Percentiles rank a stretch among this genome's conserved stretches.
Evolutionary conservation across 257 asterid species (phyloP).

Genomic region (Leptodermis oblonga): DNA sequence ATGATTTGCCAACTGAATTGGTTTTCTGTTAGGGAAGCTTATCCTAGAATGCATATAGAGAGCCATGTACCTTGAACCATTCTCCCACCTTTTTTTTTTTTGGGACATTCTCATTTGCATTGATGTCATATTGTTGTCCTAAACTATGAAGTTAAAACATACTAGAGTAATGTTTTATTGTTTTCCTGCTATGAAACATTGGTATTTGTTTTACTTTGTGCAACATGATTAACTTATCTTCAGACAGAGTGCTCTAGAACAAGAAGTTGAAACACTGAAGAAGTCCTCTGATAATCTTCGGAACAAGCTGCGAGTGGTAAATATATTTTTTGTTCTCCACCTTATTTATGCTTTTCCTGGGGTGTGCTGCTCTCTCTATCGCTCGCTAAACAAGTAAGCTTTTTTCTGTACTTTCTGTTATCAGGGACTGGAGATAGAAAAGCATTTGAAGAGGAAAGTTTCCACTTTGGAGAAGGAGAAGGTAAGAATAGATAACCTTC

Average conservation of each 20-base stretch:
- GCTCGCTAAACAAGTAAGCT: slow-evolving; percentile 4
- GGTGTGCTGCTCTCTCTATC: slow-evolving; percentile 13
- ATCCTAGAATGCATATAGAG: neutral
- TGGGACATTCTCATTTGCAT: neutral
- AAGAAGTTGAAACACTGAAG: slow-evolving; percentile 65
- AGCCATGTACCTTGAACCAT: neutral
- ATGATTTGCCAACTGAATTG: neutral
- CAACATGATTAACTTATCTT: slow-evolving; percentile 50
- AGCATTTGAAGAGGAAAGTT: slow-evolving; percentile 76
- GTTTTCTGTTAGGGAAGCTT: neutral
- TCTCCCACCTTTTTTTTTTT: too few relatives aligned
- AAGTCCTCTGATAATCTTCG: slow-evolving; percentile 58
- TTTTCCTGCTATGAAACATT: neutral
- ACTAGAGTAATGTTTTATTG: neutral
- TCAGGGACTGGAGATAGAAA: slow-evolving; percentile 90
- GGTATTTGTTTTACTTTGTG: slow-evolving; percentile 12
- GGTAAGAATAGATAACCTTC: slow-evolving; percentile 34
- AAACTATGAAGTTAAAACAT: neutral
- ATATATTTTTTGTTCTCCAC: slow-evolving; percentile 18
- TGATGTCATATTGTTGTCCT: neutral
- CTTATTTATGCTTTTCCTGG: slow-evolving; percentile 10
- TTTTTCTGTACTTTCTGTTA: slow-evolving; percentile 21
- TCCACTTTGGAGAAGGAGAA: slow-evolving; percentile 54
- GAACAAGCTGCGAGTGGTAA: slow-evolving; percentile 70
- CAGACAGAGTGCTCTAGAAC: slow-evolving; percentile 91